Percentiles rank a stretch among this genome's conserved stretches.
Evolutionary conservation across 169 alveolate genomes (phyloP).

Genomic region (Cryptosporidium viatorum): DNA sequence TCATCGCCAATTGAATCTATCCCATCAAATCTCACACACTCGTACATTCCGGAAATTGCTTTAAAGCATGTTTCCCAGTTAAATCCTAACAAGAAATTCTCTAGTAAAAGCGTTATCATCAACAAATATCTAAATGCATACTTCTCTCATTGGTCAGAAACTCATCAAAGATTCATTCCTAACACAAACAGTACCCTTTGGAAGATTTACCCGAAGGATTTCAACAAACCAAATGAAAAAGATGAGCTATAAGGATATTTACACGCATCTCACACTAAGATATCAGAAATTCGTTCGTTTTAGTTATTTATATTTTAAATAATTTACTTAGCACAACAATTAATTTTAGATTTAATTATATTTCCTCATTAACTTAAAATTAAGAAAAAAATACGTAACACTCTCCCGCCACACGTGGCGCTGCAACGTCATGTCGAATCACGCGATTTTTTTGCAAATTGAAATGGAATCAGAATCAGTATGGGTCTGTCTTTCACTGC

Average conservation of each 20-base stretch:
- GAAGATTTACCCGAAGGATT: conserved; percentile 29
- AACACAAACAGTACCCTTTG: conserved; percentile 21
- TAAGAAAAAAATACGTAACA: not conserved
- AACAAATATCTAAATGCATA: conserved; percentile 1
- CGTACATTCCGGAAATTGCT: conserved; percentile 67
- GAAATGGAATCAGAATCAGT: not conserved
- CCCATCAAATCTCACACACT: conserved; percentile 17
- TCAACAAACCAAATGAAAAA: not conserved
- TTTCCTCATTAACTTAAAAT: not conserved
- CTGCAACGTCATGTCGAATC: not conserved
- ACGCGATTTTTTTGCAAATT: conserved; percentile 6
- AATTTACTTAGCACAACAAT: too few species aligned
- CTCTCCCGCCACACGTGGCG: conserved; percentile 1
- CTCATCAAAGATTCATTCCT: conserved; percentile 30
- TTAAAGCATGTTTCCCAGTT: not conserved
- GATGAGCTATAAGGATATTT: conserved; percentile 17
- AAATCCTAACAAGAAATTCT: not conserved
- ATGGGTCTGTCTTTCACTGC: not conserved
- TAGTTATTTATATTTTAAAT: too few species aligned
- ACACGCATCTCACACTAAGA: not conserved
- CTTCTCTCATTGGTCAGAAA: conserved; percentile 50
- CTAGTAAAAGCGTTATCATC: not conserved
- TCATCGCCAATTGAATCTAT: not conserved
- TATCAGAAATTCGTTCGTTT: not conserved
- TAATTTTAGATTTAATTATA: not conserved